Evolutionary conservation across 805 yeast genomes (phyloP).

Genomic region (Wickerhamiella slavikovae): DNA sequence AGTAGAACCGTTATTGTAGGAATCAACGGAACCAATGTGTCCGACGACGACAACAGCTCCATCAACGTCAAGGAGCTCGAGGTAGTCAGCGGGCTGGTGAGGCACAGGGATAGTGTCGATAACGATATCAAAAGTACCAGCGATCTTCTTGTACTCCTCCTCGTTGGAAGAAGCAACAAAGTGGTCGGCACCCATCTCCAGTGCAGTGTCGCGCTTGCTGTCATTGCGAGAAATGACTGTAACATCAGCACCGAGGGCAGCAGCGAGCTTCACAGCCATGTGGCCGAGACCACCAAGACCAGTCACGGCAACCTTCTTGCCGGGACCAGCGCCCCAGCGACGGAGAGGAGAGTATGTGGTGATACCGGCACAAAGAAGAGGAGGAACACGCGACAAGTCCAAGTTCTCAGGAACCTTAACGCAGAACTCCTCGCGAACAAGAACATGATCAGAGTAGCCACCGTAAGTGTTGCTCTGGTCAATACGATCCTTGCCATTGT

Average conservation of each 20-base stretch:
- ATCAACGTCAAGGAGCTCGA: conserved; percentile 33
- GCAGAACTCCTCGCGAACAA: conserved; percentile 38
- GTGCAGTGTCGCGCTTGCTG: conserved; percentile 31
- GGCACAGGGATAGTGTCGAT: conserved; percentile 31
- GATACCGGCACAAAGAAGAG: too few relatives aligned
- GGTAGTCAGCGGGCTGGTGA: conserved; percentile 28
- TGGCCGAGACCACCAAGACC: conserved; percentile 51
- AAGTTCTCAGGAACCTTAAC: conserved; percentile 41
- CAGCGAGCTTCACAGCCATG: conserved; percentile 36
- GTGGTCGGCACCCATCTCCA: conserved; percentile 34
- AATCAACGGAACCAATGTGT: conserved; percentile 26
- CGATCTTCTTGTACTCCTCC: conserved; percentile 12
- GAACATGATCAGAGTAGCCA: conserved; percentile 17
- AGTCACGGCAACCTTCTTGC: conserved; percentile 35
- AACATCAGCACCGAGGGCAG: conserved; percentile 44
- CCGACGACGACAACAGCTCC: conserved; percentile 48
- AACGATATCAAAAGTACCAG: conserved; percentile 31
- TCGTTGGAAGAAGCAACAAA: conserved; percentile 24
- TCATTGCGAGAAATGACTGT: conserved; percentile 32
- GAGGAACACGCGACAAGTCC: conserved; percentile 38
- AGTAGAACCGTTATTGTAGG: too few relatives aligned
- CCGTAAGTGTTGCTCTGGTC: conserved; percentile 55
- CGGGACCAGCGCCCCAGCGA: conserved; percentile 27
- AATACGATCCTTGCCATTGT: conserved; percentile 18
- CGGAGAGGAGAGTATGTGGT: conserved; percentile 44